A percentile compares a stretch with the other conserved stretches of the same genome.
Evolutionary conservation across 192 early-diverging fungal species (phyloP).

Genomic region (Umbelopsis sp.): DNA sequence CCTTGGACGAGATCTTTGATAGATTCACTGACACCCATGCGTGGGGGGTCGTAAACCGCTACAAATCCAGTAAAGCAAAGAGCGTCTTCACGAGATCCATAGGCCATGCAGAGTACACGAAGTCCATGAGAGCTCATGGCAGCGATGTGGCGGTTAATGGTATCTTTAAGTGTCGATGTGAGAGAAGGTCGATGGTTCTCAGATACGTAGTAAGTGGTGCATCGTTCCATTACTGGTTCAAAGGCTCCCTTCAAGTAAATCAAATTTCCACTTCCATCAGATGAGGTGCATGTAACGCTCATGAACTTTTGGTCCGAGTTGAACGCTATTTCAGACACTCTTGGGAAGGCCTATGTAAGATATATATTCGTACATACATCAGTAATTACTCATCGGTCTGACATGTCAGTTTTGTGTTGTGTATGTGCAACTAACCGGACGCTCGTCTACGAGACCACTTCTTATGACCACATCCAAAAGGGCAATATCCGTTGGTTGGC

Average conservation of each 20-base stretch:
- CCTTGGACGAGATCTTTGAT: slow-evolving; percentile 71
- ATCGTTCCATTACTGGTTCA: slow-evolving; percentile 77
- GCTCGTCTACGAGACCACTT: slow-evolving; percentile 70
- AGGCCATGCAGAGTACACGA: slow-evolving; percentile 86
- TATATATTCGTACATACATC: too few relatives aligned
- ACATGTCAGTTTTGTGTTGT: not conserved
- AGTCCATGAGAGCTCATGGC: slow-evolving; percentile 79
- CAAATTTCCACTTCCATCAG: slow-evolving; percentile 23
- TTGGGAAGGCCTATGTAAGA: slow-evolving; percentile 45
- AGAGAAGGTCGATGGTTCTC: slow-evolving; percentile 55
- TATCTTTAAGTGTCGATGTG: slow-evolving; percentile 56
- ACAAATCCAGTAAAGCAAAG: slow-evolving; percentile 84
- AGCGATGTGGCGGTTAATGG: slow-evolving; percentile 57
- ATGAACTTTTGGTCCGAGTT: slow-evolving; percentile 94
- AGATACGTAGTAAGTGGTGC: slow-evolving; percentile 61
- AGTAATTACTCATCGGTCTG: not conserved
- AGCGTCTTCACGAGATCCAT: slow-evolving; percentile 52
- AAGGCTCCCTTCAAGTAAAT: slow-evolving; percentile 85
- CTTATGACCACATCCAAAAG: slow-evolving; percentile 71
- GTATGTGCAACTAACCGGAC: slow-evolving; percentile 51
- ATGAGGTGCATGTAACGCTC: slow-evolving; percentile 64
- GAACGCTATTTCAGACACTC: slow-evolving; percentile 86
- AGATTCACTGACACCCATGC: slow-evolving; percentile 73
- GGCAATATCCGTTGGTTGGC: slow-evolving; percentile 95
- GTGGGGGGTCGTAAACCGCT: slow-evolving; percentile 92